Percentiles rank a stretch among this genome's conserved stretches.
phyloP scores from a whole-genome alignment of 2,329 filamentous ascomycete species.

The Aspergillus chevalieri region DNA sequence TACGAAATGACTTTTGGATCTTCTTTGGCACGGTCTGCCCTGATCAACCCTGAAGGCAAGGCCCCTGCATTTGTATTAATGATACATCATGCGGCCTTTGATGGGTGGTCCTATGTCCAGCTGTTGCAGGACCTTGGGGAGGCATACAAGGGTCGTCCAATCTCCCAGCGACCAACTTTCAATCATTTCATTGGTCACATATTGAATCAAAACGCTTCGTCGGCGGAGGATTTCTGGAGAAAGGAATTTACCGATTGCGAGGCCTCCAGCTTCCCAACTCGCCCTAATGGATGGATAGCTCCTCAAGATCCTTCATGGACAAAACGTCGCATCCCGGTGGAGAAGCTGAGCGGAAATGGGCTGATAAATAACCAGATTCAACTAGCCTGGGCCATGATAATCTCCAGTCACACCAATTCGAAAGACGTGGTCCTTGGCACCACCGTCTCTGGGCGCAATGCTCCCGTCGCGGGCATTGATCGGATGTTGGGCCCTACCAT shows the following conservation, averaged over 20 bases:
- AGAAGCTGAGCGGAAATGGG: not conserved
- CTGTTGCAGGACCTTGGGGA: not conserved
- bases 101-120: not conserved
- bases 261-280: not conserved
- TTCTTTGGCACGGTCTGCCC: not conserved
- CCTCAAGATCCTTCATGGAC: not conserved
- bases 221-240: not conserved
- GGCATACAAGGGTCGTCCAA: not conserved
- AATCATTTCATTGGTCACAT: not conserved
- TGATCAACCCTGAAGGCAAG: not conserved
- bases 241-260: not conserved
- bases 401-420: conserved; percentile 25
- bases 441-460: conserved; percentile 29
- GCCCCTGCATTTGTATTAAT: not conserved
- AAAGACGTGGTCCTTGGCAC: conserved; percentile 29
- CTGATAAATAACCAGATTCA: not conserved
- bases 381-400: conserved; percentile 33
- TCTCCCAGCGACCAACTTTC: not conserved
- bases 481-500: conserved; percentile 2
- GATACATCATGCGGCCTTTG: conserved; percentile 4
- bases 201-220: not conserved
- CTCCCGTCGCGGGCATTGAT: conserved; percentile 17
- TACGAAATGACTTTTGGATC: not conserved
- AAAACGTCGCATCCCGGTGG: not conserved
- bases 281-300: not conserved